Percentiles rank a stretch among this genome's conserved stretches.
These are phyloP conservation scores for Kodamaea derodonti DNA, from an alignment of 1,139 yeast species.

Conservation along the genomic window DNA sequence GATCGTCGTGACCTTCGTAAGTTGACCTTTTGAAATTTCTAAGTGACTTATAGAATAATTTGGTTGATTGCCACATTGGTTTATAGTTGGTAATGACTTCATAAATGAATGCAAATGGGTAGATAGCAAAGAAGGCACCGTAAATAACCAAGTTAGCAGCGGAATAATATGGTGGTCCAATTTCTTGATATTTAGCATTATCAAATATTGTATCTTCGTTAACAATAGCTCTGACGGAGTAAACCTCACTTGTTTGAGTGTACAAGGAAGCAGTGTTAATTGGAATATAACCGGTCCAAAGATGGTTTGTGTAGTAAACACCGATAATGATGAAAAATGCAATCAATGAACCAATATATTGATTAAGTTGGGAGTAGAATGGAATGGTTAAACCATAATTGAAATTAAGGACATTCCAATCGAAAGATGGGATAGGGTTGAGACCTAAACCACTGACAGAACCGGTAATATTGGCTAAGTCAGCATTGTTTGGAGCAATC, in stretches of 20 bases:
- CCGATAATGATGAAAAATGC: slow-evolving; percentile 13
- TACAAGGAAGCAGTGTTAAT: slow-evolving; percentile 13
- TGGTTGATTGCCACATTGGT: slow-evolving; percentile 9
- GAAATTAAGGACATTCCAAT: slow-evolving; percentile 14
- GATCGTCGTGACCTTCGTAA: slow-evolving; percentile 16
- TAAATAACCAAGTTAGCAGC: slow-evolving; percentile 24
- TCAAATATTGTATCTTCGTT: slow-evolving; percentile 11
- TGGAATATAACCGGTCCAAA: slow-evolving; percentile 16
- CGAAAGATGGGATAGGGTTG: slow-evolving; percentile 17
- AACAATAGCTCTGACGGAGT: slow-evolving; percentile 11
- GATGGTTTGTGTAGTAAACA: slow-evolving; percentile 13
- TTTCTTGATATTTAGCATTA: slow-evolving; percentile 14
- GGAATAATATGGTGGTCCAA: slow-evolving; percentile 40
- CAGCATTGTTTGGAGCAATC: slow-evolving; percentile 17
- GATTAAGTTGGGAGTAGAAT: slow-evolving; percentile 11
- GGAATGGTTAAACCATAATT: slow-evolving; percentile 11
- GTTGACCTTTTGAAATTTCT: slow-evolving; percentile 2
- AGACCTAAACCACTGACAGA: slow-evolving; percentile 14
- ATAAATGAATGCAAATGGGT: slow-evolving; percentile 36
- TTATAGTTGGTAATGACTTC: slow-evolving; percentile 6
- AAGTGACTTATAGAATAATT: slow-evolving; percentile 6
- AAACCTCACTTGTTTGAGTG: slow-evolving; percentile 14
- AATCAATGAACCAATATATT: slow-evolving; percentile 12
- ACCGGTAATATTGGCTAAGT: slow-evolving; percentile 16
- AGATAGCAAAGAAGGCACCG: slow-evolving; percentile 30